These are phyloP conservation scores for Candida sanyaensis DNA, from an alignment of 1,139 yeast species.

Conservation along the genomic window DNA sequence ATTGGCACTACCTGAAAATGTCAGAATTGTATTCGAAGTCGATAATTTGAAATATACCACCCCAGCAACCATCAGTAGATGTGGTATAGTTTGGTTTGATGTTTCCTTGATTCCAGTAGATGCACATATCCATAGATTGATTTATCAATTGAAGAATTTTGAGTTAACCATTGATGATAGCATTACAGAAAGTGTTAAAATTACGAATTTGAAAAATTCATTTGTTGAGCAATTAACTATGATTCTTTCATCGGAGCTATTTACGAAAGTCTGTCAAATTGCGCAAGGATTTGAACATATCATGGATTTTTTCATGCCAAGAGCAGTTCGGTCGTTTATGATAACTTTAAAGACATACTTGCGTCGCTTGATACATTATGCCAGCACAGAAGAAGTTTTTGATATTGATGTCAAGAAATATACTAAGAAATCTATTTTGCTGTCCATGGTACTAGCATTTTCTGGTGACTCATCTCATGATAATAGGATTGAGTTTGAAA, in stretches of 20 bases:
- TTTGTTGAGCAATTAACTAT: conserved; percentile 2
- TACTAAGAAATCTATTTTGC: conserved; percentile 37
- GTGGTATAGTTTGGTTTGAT: conserved; percentile 86
- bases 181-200: conserved; percentile 4
- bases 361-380: conserved; percentile 18
- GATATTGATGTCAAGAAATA: conserved; percentile 27
- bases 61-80: conserved; percentile 89
- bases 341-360: conserved; percentile 28
- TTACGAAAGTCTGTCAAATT: neutral
- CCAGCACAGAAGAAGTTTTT: conserved; percentile 12
- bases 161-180: conserved; percentile 9
- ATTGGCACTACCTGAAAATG: conserved; percentile 61
- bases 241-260: neutral
- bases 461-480: conserved; percentile 55
- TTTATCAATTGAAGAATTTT: conserved; percentile 21
- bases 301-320: conserved; percentile 48
- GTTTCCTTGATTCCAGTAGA: conserved; percentile 22
- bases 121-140: conserved; percentile 20
- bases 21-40: conserved; percentile 76
- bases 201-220: neutral
- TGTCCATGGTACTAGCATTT: conserved; percentile 67
- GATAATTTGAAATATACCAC: conserved; percentile 69
- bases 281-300: conserved; percentile 43
- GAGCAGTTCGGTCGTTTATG: conserved; percentile 42
- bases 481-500: conserved; percentile 44